phyloP scores from a whole-genome alignment of 148 eudicot species.

The Limonium bicolor region DNA sequence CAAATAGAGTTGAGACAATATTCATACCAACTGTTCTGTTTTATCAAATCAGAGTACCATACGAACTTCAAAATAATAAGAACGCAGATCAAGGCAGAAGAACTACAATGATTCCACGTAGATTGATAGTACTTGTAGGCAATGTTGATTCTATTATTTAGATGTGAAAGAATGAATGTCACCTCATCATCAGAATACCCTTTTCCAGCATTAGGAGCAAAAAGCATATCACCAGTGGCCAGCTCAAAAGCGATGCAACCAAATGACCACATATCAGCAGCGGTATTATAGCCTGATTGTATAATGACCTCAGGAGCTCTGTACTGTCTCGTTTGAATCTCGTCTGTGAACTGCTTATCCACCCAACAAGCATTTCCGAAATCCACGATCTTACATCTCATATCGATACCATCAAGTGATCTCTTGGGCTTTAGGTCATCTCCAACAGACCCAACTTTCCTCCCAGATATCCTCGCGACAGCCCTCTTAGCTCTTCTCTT shows the following conservation, averaged over 20 bases:
- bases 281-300: constrained; percentile 48
- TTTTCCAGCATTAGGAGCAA: constrained; percentile 70
- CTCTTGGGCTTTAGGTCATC: constrained; percentile 28
- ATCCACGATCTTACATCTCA: constrained; percentile 85
- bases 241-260: constrained; percentile 96
- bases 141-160: no score
- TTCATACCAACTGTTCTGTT: no score
- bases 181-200: constrained; percentile 93
- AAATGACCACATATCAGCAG: constrained; percentile 98
- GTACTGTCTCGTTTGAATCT: constrained; percentile 93
- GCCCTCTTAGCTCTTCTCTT: constrained; percentile 89
- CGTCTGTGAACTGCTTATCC: constrained; percentile 58
- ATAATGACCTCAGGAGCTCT: constrained; percentile 96
- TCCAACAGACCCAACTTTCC: constrained; percentile 30
- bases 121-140: no score
- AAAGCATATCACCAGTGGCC: constrained; percentile 96
- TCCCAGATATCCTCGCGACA: constrained; percentile 67
- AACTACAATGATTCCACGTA: no score
- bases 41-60: no score
- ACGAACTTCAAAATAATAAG: no score
- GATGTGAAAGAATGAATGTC: constrained; percentile 8
- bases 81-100: no score
- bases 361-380: constrained; percentile 98
- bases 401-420: constrained; percentile 55
- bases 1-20: no score